phyloP scores from a whole-genome alignment of 2,329 filamentous ascomycete genomes.

The Xylariaceae sp. region DNA sequence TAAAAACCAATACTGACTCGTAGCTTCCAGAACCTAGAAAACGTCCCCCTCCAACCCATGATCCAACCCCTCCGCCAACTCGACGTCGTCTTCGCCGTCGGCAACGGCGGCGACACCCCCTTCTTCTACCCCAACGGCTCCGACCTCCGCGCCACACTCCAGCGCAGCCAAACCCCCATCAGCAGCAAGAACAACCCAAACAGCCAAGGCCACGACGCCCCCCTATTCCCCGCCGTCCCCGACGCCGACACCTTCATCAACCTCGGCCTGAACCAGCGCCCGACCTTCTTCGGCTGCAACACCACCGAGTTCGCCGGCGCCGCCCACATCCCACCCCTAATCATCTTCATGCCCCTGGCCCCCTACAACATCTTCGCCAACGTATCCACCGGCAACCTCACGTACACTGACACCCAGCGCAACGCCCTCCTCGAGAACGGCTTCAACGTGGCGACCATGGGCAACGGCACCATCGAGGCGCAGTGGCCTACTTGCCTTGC shows the following conservation, averaged over 20 bases:
- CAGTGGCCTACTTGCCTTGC: slow-evolving; percentile 81
- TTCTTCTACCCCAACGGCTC: slow-evolving; percentile 73
- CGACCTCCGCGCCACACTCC: slow-evolving; percentile 66
- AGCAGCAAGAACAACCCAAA: neutral
- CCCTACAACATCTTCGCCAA: slow-evolving; percentile 76
- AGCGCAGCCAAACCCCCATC: slow-evolving; percentile 52
- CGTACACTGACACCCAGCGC: slow-evolving; percentile 60
- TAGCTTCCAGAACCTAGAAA: slow-evolving; percentile 55
- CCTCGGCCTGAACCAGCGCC: slow-evolving; percentile 64
- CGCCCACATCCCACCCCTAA: slow-evolving; percentile 47
- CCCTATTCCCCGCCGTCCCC: slow-evolving; percentile 66
- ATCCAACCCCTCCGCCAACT: slow-evolving; percentile 67
- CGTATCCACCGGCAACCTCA: slow-evolving; percentile 67
- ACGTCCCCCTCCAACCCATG: slow-evolving; percentile 72
- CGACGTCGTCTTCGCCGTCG: slow-evolving; percentile 77
- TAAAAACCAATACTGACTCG: neutral
- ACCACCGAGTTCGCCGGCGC: slow-evolving; percentile 51
- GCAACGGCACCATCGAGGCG: slow-evolving; percentile 67
- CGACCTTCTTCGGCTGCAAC: slow-evolving; percentile 78
- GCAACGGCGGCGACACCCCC: slow-evolving; percentile 67
- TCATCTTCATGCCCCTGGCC: slow-evolving; percentile 84
- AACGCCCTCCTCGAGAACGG: slow-evolving; percentile 82
- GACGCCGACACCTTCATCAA: slow-evolving; percentile 75
- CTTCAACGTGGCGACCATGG: slow-evolving; percentile 78
- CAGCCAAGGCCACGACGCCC: slow-evolving; percentile 49